Evolutionary conservation across 2,329 filamentous ascomycete genomes (phyloP).

Genomic region (Fusarium neocosmosporiellum): DNA sequence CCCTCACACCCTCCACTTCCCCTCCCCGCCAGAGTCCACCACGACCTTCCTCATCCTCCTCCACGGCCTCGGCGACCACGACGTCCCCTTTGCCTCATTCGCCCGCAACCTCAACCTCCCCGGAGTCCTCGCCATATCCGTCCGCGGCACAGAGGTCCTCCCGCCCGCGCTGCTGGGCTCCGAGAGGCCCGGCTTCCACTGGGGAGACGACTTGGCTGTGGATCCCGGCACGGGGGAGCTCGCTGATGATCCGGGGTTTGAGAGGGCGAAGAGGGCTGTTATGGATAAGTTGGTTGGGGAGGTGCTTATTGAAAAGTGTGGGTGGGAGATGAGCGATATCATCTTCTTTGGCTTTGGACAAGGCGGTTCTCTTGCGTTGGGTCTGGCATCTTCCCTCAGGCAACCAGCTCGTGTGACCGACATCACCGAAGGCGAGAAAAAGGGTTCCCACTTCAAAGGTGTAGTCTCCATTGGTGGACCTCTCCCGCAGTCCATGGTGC

Average conservation of each 20-base stretch:
- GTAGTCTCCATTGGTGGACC: constrained; percentile 72
- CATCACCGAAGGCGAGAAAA: constrained; percentile 36
- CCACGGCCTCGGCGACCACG: constrained; percentile 85
- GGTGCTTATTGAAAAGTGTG: constrained; percentile 65
- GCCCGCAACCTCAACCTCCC: constrained; percentile 77
- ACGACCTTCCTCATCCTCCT: constrained; percentile 84
- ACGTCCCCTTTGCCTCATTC: constrained; percentile 75
- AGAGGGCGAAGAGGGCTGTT: constrained; percentile 59
- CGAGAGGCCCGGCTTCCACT: constrained; percentile 62
- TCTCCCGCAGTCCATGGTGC: constrained; percentile 64
- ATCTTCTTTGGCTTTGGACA: constrained; percentile 76
- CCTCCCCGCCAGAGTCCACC: constrained; percentile 67
- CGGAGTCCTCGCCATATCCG: constrained; percentile 78
- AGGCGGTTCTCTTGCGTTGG: constrained; percentile 72
- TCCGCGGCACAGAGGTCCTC: constrained; percentile 77
- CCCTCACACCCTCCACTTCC: constrained; percentile 60
- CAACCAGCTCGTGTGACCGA: constrained; percentile 50
- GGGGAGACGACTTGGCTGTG: constrained; percentile 74
- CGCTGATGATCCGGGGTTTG: constrained; percentile 72
- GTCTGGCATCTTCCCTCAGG: constrained; percentile 61
- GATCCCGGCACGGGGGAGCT: constrained; percentile 62
- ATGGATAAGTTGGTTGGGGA: constrained; percentile 62
- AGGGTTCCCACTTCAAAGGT: constrained; percentile 59
- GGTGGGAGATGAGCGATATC: constrained; percentile 70
- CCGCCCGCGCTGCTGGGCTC: constrained; percentile 70